Percentiles rank a stretch among this genome's conserved stretches.
Evolutionary conservation across 2,329 filamentous ascomycete genomes (phyloP).

Genomic region (Teratosphaeria destructans): DNA sequence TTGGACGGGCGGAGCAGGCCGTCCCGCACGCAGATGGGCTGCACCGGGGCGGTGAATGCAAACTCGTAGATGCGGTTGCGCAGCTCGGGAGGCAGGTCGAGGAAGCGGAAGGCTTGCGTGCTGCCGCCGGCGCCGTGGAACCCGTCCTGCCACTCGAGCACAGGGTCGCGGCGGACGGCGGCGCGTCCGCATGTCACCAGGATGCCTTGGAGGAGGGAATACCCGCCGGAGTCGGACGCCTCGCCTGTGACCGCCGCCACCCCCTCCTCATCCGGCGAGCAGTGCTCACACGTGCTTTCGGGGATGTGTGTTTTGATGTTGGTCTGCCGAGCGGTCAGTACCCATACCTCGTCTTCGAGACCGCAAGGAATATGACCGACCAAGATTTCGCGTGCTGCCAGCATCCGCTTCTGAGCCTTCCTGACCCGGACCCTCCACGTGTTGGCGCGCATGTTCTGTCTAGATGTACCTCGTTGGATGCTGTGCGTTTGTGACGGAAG

Average conservation of each 20-base stretch:
- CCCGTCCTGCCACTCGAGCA: no score
- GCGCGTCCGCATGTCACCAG: not conserved
- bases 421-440: not conserved
- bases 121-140: no score
- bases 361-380: not conserved
- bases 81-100: conserved; percentile 8
- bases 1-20: not conserved
- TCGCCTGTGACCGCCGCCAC: not conserved
- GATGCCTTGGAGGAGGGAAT: not conserved
- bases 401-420: not conserved
- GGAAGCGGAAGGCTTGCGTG: conserved; percentile 1
- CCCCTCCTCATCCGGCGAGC: not conserved
- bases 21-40: not conserved
- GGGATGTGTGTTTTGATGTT: not conserved
- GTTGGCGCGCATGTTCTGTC: no score
- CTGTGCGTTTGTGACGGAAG: no score
- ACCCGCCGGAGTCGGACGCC: not conserved
- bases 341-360: not conserved
- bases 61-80: conserved; percentile 7
- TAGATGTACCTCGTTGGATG: no score
- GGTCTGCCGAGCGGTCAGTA: not conserved
- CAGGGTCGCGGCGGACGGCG: no score
- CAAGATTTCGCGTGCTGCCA: not conserved
- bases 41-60: not conserved
- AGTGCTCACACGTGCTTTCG: not conserved